Percentiles rank a stretch among this genome's conserved stretches.
Evolutionary conservation across 73 alveolate genomes (phyloP).

Genomic region (Tetrahymena borealis): DNA sequence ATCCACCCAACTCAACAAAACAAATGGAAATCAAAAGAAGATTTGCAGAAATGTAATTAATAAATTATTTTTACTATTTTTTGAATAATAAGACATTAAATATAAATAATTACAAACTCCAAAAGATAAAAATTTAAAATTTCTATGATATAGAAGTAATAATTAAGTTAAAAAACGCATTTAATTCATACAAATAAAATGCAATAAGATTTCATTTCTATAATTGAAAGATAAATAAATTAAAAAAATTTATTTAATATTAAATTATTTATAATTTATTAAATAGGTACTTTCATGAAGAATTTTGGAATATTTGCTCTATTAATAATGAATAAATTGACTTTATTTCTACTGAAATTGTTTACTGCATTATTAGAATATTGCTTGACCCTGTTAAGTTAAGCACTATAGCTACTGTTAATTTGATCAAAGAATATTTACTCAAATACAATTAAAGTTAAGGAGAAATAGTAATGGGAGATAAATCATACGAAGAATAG

Average conservation of each 20-base stretch:
- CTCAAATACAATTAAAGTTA: background rate
- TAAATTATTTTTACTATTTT: no score
- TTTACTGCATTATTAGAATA: background rate
- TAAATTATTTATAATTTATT: no score
- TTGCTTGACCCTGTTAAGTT: background rate
- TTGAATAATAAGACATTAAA: no score
- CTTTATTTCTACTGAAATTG: background rate
- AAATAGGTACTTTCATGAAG: background rate
- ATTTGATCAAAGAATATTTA: background rate
- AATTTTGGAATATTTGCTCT: background rate
- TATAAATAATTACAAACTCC: no score
- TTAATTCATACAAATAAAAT: no score
- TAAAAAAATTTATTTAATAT: no score
- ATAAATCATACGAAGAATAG: background rate
- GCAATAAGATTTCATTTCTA: no score
- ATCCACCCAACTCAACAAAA: background rate
- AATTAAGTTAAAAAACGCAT: no score
- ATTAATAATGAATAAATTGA: background rate
- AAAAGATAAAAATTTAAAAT: no score
- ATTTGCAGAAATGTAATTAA: slow-evolving; percentile 1
- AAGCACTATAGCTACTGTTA: background rate
- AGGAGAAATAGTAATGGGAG: background rate
- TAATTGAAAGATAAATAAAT: no score
- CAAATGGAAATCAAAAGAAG: background rate
- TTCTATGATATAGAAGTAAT: no score